Evolutionary conservation across 225 moss, liverwort and hornwort genomes (phyloP), one percentile per base, ranked within the genome.

Genomic region (Anthoceros angustus): DNA sequence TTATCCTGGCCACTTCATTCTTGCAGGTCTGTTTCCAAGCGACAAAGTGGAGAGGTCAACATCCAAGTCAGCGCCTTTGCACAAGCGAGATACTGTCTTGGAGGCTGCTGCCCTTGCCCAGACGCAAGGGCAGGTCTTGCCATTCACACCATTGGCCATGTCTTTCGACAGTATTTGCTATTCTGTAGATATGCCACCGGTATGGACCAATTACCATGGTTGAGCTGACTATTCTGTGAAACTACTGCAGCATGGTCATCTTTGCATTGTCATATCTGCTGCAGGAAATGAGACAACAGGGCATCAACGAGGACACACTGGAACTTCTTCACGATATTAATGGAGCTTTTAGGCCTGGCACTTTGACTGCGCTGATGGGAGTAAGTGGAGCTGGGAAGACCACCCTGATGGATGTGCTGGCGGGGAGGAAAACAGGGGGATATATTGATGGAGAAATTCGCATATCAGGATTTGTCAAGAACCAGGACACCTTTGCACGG

Each of bases 141-240:
- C 82, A 0, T 85, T 85, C 70, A 75, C 75, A 0, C 85, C 82
- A 16, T 24, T 82, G 63, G 71, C 82, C 1, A 80, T 85, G 63
- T 82, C 85, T 23, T 85, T 85, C 62, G 79, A 85, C 74, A 82
- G 82, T 64, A 70, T 85, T 66, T 82, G 76, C 70, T 85, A 85
- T 74, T 85, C 62, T 26, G 76, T 85, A 63, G 85, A 85, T 25
- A 85, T 82, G 82, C 85, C 85, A 0, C 68, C 82, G 32, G 85
- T 82, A n/a, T 55, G n/a, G 55, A 55, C 10, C 23, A 5, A 23
- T 7, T 20, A 15, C 14, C 23, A 1, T n/a, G 1, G 55, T 15
- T 55, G 18, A 9, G n/a, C n/a, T 18, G n/a, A 23, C 23, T 15
- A 2, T 55, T 55, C n/a, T 20, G 7, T 9, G 55, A 55, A 55